Base-by-base conservation (phyloP, 148 eudicot genomes). In the Drosera capensis region DNA sequence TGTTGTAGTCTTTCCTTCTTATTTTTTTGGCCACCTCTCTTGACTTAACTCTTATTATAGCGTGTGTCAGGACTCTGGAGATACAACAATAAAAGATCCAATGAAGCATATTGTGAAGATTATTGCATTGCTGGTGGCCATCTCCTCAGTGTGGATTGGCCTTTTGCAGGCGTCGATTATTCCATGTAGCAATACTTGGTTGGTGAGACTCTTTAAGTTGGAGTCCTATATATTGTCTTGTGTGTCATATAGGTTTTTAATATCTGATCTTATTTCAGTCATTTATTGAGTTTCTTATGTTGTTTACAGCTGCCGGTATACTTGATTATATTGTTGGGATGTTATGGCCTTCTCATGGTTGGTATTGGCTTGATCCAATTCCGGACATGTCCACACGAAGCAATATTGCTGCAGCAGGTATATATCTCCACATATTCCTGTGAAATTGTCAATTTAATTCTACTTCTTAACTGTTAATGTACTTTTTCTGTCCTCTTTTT, bases 71-170 rank as follows among this genome's bases (percentile, higher is more conserved):
- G 39, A 37, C 29, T 43, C 15, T 40, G 24, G 38, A 13, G 18
- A 12, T 20, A 3, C 7, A 1, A 16, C 25, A 7, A 24, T 13
- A n/a, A 12, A 7, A 8, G 14, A 2, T 24, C 30, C 24, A 58
- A 88, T 88, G 94, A 88, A 88, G 75, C 97, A 80, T 64, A 80
- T 88, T 38, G 70, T 72, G 50, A 88, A 83, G 79, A 73, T 88
- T 51, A 41, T 80, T 61, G 36, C 92, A 30, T 66, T 80, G 51
- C 52, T 88, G 29, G 71, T 67, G 60, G 84, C 92, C 25, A 48
- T 78, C 34, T 37, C 83, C 43, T 80, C 92, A 23, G 20, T 83
- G 7, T 88, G 92, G 97, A 54, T 83, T 42, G 67, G 77, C 48
- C 66, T 80, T n/a, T 49, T 88, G 60, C 79, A 69, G 36, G 35